Percentiles rank a stretch among this genome's conserved stretches.
These are phyloP conservation scores for Tagetes erecta DNA, from an alignment of 129 eudicot genomes.

Conservation along the genomic window DNA sequence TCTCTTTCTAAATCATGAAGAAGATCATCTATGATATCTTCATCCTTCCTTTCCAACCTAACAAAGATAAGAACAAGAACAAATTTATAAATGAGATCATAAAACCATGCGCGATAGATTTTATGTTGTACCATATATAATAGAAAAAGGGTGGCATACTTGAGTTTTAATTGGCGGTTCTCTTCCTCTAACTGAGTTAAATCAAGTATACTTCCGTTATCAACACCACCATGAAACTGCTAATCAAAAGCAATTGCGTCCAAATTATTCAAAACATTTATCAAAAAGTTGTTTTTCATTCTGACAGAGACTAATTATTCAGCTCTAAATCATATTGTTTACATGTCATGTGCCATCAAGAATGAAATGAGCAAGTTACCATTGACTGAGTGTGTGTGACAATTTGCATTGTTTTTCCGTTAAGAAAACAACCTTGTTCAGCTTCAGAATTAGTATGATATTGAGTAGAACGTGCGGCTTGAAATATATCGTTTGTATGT, in stretches of 20 bases:
- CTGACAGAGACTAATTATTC: neutral
- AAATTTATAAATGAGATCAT: neutral
- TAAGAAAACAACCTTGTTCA: conserved; percentile 31
- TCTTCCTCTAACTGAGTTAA: conserved; percentile 54
- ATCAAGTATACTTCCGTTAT: conserved; percentile 22
- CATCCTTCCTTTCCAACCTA: conserved; percentile 65
- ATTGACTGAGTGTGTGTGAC: conserved; percentile 35
- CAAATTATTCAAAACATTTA: neutral
- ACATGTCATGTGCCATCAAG: neutral
- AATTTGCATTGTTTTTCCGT: conserved; percentile 34
- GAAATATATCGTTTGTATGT: conserved; percentile 27
- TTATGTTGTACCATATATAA: conserved; percentile 6
- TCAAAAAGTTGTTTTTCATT: neutral
- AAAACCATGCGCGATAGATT: conserved; percentile 2
- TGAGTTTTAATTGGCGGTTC: conserved; percentile 53
- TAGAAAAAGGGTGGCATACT: conserved; percentile 42
- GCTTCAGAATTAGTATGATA: conserved; percentile 23
- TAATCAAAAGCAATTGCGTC: conserved; percentile 17
- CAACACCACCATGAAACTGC: conserved; percentile 41
- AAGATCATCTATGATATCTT: conserved; percentile 47
- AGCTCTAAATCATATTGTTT: neutral
- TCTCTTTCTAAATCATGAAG: conserved; percentile 54
- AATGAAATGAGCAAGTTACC: neutral
- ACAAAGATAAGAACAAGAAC: conserved; percentile 1
- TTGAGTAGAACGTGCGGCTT: neutral